Conservation (phyloP, 495 filamentous ascomycete species). For the Trichoderma gamsii region DNA sequence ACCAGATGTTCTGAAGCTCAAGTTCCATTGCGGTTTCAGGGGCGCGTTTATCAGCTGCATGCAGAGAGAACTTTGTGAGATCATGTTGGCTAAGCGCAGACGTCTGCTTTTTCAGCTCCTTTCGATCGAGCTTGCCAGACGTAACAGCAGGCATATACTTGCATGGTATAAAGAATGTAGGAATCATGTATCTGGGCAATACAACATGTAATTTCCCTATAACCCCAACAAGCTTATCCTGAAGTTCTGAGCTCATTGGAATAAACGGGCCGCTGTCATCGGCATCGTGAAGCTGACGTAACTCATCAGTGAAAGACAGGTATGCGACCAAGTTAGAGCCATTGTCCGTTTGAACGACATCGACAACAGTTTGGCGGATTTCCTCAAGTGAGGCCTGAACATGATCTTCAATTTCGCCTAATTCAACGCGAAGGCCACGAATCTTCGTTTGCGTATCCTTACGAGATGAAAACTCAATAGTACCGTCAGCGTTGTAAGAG, state of each 20-base stretch:
- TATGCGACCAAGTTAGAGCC: constrained; percentile 36
- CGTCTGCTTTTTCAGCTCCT: constrained; percentile 37
- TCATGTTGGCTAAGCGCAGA: constrained; percentile 33
- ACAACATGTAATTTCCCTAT: constrained; percentile 30
- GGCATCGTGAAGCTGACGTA: constrained; percentile 28
- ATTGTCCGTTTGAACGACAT: constrained; percentile 23
- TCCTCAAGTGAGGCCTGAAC: constrained; percentile 18
- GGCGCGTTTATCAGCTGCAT: constrained; percentile 29
- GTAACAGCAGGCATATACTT: neutral
- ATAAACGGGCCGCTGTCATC: constrained; percentile 33
- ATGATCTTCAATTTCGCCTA: constrained; percentile 30
- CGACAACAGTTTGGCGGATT: constrained; percentile 20
- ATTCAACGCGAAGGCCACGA: constrained; percentile 36
- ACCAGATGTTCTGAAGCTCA: constrained; percentile 40
- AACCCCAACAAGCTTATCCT: constrained; percentile 22
- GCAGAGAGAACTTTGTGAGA: constrained; percentile 30
- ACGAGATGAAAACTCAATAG: constrained; percentile 34
- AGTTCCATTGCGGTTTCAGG: constrained; percentile 36
- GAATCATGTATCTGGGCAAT: constrained; percentile 50
- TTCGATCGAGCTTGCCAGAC: constrained; percentile 50
- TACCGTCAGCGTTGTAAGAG: constrained; percentile 37
- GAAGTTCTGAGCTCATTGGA: constrained; percentile 35
- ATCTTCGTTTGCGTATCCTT: constrained; percentile 37
- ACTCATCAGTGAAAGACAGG: constrained; percentile 9
- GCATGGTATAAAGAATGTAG: constrained; percentile 42